Evolutionary conservation across 305 asterid genomes (phyloP), one percentile per base, ranked within the genome.

Genomic region (Fraxinus sp.): DNA sequence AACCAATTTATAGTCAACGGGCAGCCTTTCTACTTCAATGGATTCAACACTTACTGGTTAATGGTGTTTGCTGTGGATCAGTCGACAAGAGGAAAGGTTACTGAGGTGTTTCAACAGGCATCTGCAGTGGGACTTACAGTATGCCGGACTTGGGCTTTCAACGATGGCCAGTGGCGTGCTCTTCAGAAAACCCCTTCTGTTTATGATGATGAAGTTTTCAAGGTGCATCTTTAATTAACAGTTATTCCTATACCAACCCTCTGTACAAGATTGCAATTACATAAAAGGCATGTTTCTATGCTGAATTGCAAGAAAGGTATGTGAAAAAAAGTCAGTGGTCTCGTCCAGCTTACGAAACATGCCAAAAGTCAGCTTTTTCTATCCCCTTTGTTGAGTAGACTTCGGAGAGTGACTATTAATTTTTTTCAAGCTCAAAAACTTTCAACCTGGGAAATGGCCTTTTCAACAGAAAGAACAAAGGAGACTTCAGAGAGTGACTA

Each of bases 41-140:
- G 99, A 68, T 95, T 95, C 97, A 95, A 95, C 90, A 95, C 99
- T n/a, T 95, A 95, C 46, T 94, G 99, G 99, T 83, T 94, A 35
- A 95, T 95, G 98, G 95, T 95, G 22, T 91, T 94, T 57, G 95
- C 96, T 3, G 97, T 88, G 74, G 99, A 95, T 80, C 82, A 89
- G 75, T 95, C 98, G 11, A 95, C 98, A 1, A 87, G 95, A 77
- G 90, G 87, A 22, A 95, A 95, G 80, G 98, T 95, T 74, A 93
- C 89, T 39, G 94, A 91, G 71, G 86, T 91, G 20, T 95, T 95
- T 82, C 91, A 92, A 71, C 92, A 93, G 83, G 99, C 98, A 9
- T 92, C 98, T 0, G 83, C 93, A 8, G 97, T 87, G 5, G 95
- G 97, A 9, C 88, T 95, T 6, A 88, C 99, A 0, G 96, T 94